Percentiles rank a stretch among this genome's conserved stretches.
Evolutionary conservation across 257 asterid genomes (phyloP).

Genomic region (Solanum piurae): DNA sequence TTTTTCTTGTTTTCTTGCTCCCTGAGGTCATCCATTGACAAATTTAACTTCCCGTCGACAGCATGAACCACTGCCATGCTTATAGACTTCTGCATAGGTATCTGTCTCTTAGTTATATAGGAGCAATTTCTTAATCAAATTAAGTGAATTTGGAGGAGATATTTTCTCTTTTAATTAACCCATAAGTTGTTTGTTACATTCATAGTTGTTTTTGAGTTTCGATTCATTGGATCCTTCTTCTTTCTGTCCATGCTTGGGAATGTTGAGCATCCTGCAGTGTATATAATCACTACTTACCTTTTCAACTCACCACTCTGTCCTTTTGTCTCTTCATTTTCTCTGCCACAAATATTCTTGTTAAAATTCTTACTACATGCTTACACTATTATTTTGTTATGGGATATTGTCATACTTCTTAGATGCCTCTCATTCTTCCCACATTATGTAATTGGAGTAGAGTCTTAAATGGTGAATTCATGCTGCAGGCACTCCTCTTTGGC

Average conservation of each 20-base stretch:
- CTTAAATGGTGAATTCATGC: conserved; percentile 7
- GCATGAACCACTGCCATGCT: neutral
- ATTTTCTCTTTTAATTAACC: neutral
- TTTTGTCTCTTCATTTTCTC: neutral
- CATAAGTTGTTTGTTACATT: neutral
- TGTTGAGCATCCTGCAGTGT: neutral
- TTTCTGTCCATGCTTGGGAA: neutral
- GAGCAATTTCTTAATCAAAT: neutral
- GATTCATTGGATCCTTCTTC: neutral
- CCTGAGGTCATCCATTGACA: neutral
- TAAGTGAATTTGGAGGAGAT: neutral
- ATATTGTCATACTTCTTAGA: neutral
- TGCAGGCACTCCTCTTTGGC: conserved; percentile 97
- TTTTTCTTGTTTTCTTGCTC: neutral
- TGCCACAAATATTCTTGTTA: neutral
- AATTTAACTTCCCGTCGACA: neutral
- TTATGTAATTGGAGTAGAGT: neutral
- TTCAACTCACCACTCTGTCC: neutral
- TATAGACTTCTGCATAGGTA: neutral
- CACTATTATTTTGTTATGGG: neutral
- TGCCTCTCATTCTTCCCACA: neutral
- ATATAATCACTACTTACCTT: neutral
- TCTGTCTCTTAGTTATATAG: neutral
- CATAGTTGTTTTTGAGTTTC: neutral
- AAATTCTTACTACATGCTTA: neutral